Evolutionary conservation across 179 eudicot species (phyloP).

Genomic region (Carnegiea gigantea): DNA sequence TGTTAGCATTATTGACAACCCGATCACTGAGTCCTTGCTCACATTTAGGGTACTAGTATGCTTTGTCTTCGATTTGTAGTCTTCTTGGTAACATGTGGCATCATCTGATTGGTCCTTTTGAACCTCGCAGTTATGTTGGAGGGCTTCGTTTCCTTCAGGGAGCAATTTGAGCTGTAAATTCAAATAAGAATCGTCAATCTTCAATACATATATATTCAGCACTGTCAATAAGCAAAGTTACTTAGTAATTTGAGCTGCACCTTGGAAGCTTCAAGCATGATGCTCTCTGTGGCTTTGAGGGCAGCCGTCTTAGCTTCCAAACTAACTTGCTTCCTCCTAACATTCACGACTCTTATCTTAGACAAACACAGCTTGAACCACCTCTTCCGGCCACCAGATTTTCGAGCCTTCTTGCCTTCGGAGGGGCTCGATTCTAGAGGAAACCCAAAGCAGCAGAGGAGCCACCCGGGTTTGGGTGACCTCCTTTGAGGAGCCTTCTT

Average conservation of each 20-base stretch:
- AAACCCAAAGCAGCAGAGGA: background rate
- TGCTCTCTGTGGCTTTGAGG: conserved; percentile 2
- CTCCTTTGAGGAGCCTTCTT: background rate
- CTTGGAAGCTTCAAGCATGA: conserved; percentile 7
- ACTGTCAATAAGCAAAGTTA: no score
- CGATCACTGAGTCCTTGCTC: background rate
- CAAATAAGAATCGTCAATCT: no score
- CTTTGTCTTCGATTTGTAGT: background rate
- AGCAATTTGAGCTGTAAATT: background rate
- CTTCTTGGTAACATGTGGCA: background rate
- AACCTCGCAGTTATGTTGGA: background rate
- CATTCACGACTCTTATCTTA: no score
- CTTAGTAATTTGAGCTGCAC: background rate
- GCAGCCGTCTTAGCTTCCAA: background rate
- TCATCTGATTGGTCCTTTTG: background rate
- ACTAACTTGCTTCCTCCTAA: background rate
- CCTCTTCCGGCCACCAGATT: background rate
- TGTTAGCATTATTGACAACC: background rate
- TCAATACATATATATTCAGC: no score
- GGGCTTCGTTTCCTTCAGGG: background rate
- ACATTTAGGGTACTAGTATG: background rate
- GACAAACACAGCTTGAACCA: background rate
- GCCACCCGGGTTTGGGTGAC: background rate
- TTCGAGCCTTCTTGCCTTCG: background rate
- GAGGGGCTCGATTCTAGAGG: background rate